These are phyloP conservation scores for Truncatella angustata DNA, from an alignment of 2,329 filamentous ascomycete species.

Conservation along the genomic window DNA sequence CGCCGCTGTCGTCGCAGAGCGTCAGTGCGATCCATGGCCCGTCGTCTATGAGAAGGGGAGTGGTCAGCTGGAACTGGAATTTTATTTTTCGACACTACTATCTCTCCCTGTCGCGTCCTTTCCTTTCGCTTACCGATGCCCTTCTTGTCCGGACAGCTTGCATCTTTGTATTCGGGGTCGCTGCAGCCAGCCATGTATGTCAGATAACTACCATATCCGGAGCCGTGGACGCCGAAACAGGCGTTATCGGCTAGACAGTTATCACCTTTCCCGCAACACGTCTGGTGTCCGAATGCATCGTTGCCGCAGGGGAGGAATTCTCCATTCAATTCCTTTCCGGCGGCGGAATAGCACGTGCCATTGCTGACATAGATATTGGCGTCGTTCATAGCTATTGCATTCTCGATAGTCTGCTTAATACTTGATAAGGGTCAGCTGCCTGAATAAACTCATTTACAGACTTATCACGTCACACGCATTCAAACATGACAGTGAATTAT, in stretches of 20 bases:
- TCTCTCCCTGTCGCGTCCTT: too few relatives aligned
- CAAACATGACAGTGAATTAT: too few relatives aligned
- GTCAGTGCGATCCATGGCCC: conserved; percentile 17
- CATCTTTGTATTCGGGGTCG: conserved; percentile 14
- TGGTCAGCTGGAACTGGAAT: neutral
- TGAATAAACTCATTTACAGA: too few relatives aligned
- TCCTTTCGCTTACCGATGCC: conserved; percentile 10
- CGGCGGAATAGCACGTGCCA: conserved; percentile 16
- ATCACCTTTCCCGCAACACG: conserved; percentile 15
- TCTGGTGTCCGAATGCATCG: conserved; percentile 15
- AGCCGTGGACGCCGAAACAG: conserved; percentile 14
- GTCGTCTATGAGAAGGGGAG: conserved; percentile 2
- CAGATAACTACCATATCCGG: conserved; percentile 13
- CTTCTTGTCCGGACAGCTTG: conserved; percentile 12
- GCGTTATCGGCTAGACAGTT: conserved; percentile 15
- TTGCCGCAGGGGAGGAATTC: conserved; percentile 19
- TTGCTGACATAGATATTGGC: conserved; percentile 14
- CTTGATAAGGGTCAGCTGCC: too few relatives aligned
- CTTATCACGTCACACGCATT: too few relatives aligned
- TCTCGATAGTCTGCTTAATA: too few relatives aligned
- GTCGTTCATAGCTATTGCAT: conserved; percentile 5
- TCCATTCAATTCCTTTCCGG: conserved; percentile 12
- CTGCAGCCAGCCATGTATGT: conserved; percentile 17
- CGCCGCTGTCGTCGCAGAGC: conserved; percentile 12
- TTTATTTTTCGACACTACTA: too few relatives aligned